Percentiles rank a stretch among this genome's conserved stretches.
Evolutionary conservation across 1,139 yeast species (phyloP).

Genomic region (Yamadazyma diddensiae): DNA sequence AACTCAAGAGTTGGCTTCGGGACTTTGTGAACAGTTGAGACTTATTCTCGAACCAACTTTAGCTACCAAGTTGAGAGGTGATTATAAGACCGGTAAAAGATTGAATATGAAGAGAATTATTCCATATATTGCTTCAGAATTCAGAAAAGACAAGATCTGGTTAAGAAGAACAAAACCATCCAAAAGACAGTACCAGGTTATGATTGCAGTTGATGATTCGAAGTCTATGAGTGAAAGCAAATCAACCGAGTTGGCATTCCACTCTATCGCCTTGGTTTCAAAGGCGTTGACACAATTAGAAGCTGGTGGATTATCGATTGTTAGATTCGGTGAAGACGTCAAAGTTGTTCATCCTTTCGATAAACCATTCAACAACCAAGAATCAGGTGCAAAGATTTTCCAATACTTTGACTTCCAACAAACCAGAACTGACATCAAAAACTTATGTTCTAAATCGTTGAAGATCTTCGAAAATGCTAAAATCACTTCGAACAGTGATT

Average conservation of each 20-base stretch:
- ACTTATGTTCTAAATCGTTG: constrained; percentile 69
- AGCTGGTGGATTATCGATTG: constrained; percentile 89
- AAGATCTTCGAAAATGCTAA: constrained; percentile 72
- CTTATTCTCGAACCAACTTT: constrained; percentile 92
- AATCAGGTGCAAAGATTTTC: constrained; percentile 79
- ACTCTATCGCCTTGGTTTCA: constrained; percentile 90
- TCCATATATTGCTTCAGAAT: constrained; percentile 96
- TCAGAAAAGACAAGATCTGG: constrained; percentile 98
- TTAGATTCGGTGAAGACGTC: constrained; percentile 84
- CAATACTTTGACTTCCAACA: constrained; percentile 92
- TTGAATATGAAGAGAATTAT: constrained; percentile 96
- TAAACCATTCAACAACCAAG: constrained; percentile 70
- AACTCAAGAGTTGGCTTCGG: constrained; percentile 83
- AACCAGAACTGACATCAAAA: constrained; percentile 77
- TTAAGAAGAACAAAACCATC: constrained; percentile 96
- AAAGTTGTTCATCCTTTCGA: constrained; percentile 89
- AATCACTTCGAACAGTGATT: constrained; percentile 53
- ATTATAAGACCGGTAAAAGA: constrained; percentile 95
- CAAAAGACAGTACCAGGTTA: constrained; percentile 93
- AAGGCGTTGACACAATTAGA: constrained; percentile 93
- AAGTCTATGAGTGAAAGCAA: constrained; percentile 95
- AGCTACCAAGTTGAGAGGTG: constrained; percentile 92
- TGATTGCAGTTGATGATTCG: constrained; percentile 97
- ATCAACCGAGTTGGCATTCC: constrained; percentile 88
- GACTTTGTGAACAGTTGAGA: constrained; percentile 88